Conservation (phyloP, 176 grass and related monocot genomes). For the Eragrostis curvula region DNA sequence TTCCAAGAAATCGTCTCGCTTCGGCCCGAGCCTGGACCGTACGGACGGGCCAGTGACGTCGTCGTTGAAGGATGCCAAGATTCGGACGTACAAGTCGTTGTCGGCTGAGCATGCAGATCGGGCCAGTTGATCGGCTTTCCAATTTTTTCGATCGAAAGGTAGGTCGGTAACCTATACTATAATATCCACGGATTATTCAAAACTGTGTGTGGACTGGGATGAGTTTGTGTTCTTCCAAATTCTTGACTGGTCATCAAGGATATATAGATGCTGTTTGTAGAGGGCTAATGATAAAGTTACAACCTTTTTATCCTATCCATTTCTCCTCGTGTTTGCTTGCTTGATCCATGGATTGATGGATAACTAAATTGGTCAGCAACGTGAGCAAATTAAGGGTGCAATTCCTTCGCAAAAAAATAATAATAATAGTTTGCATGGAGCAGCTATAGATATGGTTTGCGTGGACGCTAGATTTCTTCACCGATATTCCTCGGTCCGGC, state of each 20-base stretch:
- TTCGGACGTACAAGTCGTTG: conserved; percentile 15
- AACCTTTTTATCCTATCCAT: not conserved
- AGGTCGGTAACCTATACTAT: conserved; percentile 15
- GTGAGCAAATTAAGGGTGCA: too few relatives aligned
- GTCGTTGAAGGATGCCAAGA: conserved; percentile 20
- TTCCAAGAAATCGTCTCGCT: not conserved
- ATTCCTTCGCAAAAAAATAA: too few relatives aligned
- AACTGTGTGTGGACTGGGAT: not conserved
- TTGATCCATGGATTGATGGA: not conserved
- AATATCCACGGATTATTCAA: conserved; percentile 32
- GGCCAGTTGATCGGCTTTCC: not conserved
- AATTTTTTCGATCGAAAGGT: not conserved
- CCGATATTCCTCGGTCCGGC: too few relatives aligned
- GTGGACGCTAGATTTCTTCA: too few relatives aligned
- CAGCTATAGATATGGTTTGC: too few relatives aligned
- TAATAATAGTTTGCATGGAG: too few relatives aligned
- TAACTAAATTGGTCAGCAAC: not conserved
- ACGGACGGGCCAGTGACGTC: not conserved
- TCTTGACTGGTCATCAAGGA: not conserved
- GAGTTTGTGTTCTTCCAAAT: not conserved
- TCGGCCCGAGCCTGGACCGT: conserved; percentile 28
- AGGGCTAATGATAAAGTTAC: too few relatives aligned
- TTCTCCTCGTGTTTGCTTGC: not conserved
- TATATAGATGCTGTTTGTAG: not conserved
- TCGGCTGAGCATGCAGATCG: conserved; percentile 39